phyloP scores from a whole-genome alignment of 352 stramenopile genomes.

The Globisporangium viniferum region DNA sequence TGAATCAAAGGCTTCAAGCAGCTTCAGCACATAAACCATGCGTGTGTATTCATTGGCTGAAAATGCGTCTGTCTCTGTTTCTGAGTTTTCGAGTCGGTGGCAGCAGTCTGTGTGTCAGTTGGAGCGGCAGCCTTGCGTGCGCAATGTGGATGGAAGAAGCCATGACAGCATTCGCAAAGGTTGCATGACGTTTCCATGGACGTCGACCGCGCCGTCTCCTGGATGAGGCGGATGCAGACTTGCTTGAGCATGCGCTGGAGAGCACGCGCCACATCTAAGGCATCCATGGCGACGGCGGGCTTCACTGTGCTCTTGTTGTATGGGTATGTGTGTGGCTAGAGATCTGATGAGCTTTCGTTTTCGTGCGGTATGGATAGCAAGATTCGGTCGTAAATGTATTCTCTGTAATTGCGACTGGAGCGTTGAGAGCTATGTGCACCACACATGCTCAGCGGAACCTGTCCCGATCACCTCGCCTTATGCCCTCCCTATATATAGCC shows the following conservation, averaged over 20 bases:
- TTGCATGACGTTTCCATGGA: background rate
- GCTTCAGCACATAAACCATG: background rate
- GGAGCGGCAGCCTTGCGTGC: background rate
- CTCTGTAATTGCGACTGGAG: background rate
- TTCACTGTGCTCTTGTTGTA: background rate
- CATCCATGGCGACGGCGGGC: background rate
- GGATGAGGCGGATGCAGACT: background rate
- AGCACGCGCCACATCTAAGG: background rate
- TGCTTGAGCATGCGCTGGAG: background rate
- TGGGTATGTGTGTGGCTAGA: background rate
- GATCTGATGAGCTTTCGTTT: background rate
- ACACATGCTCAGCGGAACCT: background rate
- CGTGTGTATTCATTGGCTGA: background rate
- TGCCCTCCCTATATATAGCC: background rate
- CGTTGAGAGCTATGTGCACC: background rate
- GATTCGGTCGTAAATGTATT: background rate
- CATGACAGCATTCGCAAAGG: background rate
- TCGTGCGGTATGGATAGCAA: background rate
- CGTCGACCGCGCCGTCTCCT: background rate
- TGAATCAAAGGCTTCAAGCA: background rate
- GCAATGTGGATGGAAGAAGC: background rate
- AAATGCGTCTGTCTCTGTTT: constrained; percentile 1
- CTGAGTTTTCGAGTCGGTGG: constrained; percentile 1
- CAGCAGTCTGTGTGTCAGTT: background rate
- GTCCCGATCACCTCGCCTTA: background rate